Evolutionary conservation across 2,329 filamentous ascomycete genomes (phyloP), one percentile per base, ranked within the genome.

Genomic region (Gnomoniopsis smithogilvyi): DNA sequence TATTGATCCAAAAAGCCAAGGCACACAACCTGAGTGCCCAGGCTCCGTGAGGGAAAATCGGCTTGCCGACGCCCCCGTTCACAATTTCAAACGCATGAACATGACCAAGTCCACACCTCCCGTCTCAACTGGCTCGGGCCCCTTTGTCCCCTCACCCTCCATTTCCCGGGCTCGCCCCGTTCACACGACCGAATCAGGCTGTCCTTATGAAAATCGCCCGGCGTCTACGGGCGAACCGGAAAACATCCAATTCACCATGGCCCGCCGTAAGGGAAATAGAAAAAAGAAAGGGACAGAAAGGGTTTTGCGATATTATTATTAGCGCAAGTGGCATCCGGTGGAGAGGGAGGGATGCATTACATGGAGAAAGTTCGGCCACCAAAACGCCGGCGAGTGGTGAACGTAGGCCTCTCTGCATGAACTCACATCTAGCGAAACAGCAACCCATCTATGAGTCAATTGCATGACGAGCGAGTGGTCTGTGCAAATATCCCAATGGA

Each of bases 121-220:
- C 19, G 22, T 48, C 34, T 49, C 54, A 30, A n/a, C 48, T 46
- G 47, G 34, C 36, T 22, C 34, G 45, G 36, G n/a, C 55, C 34
- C 38, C 38, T n/a, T 41, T 51, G 51, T 41, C 47, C 54, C 21
- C 26, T 41, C 36, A 45, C 54, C 34, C 50, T 33, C 26, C 48
- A 24, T 41, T 57, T 57, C 30, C 47, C 54, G 24, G 49, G 38
- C 36, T 56, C 54, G 47, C 50, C 38, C 26, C 26, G 8, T 30
- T 30, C 22, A 19, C 15, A 6, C 41, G 19, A 11, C 45, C 45
- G 45, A 47, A 47, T 47, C 45, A 12, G 45, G 45, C 19, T 19
- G n/a, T 47, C 19, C 19, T 47, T 21, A 47, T 47, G 45, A 22
- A 47, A 24, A 24, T 47, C 21, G 10, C 45, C 10, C 45, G 10